phyloP scores from a whole-genome alignment of 306 rosid species.

The Dalbergia oliveri region DNA sequence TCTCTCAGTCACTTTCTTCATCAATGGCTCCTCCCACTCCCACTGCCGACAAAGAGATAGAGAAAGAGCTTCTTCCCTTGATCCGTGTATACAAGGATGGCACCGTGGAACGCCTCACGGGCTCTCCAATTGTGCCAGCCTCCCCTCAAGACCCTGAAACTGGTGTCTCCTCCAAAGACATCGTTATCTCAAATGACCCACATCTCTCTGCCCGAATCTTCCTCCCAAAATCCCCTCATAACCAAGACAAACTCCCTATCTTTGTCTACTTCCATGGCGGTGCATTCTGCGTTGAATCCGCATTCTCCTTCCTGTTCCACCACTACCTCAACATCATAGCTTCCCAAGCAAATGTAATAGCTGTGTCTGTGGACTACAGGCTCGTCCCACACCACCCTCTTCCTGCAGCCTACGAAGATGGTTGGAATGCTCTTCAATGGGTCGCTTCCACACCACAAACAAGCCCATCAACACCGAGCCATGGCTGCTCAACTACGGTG shows the following conservation, averaged over 20 bases:
- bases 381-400: slow-evolving; percentile 55
- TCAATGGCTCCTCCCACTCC: not conserved
- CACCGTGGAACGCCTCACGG: slow-evolving; percentile 36
- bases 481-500: slow-evolving; percentile 47
- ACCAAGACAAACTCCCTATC: slow-evolving; percentile 48
- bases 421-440: slow-evolving; percentile 56
- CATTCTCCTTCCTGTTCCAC: slow-evolving; percentile 40
- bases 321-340: slow-evolving; percentile 25
- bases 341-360: slow-evolving; percentile 43
- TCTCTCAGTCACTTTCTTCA: not conserved
- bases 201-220: slow-evolving; percentile 44
- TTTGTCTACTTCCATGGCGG: slow-evolving; percentile 54
- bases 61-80: slow-evolving; percentile 44
- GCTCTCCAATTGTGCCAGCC: slow-evolving; percentile 42
- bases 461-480: not conserved
- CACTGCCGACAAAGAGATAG: slow-evolving; percentile 27
- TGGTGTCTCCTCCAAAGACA: slow-evolving; percentile 53
- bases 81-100: slow-evolving; percentile 52
- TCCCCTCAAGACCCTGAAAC: slow-evolving; percentile 44
- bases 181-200: slow-evolving; percentile 43
- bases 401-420: slow-evolving; percentile 52
- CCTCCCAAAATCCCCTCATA: slow-evolving; percentile 35
- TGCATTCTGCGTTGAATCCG: slow-evolving; percentile 55
- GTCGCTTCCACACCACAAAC: slow-evolving; percentile 40
- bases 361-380: slow-evolving; percentile 41